phyloP scores from a whole-genome alignment of 208 protist genomes.

The Crithidia brevicula region DNA sequence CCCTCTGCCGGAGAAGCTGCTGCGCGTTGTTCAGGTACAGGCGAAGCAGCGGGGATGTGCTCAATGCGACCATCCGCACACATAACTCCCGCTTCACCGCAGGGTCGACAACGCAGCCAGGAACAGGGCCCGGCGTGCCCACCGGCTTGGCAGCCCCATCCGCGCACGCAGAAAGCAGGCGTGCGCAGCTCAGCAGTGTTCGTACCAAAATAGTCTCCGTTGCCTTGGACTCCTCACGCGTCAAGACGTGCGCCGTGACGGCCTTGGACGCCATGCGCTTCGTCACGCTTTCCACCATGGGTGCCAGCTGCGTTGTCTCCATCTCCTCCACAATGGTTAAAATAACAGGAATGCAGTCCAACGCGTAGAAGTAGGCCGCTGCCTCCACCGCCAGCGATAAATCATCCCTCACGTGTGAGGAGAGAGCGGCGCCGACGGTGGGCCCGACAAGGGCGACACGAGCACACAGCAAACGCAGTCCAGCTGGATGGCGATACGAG shows the following conservation, averaged over 20 bases:
- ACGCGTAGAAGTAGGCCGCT: conserved; percentile 30
- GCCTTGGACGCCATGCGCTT: neutral
- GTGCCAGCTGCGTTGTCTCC: neutral
- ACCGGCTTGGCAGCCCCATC: neutral
- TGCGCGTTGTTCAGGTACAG: conserved; percentile 5
- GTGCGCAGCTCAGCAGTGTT: conserved; percentile 23
- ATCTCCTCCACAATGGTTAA: conserved; percentile 22
- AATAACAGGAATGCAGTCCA: conserved; percentile 23
- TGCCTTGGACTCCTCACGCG: conserved; percentile 3
- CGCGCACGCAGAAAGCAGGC: conserved; percentile 12
- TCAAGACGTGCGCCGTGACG: neutral
- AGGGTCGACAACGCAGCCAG: neutral
- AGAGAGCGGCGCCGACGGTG: neutral
- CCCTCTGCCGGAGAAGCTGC: neutral
- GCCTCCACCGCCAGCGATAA: conserved; percentile 26
- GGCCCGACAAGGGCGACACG: conserved; percentile 23
- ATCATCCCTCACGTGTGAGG: neutral
- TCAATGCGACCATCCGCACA: neutral
- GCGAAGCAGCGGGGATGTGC: neutral
- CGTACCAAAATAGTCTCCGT: conserved; percentile 23
- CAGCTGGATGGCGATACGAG: conserved; percentile 61
- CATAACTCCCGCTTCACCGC: conserved; percentile 1
- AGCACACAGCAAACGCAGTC: conserved; percentile 45
- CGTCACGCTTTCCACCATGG: neutral
- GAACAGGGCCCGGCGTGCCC: neutral